These are phyloP conservation scores for Phytophthora nicotianae DNA, from an alignment of 352 stramenopile species.

Conservation along the genomic window DNA sequence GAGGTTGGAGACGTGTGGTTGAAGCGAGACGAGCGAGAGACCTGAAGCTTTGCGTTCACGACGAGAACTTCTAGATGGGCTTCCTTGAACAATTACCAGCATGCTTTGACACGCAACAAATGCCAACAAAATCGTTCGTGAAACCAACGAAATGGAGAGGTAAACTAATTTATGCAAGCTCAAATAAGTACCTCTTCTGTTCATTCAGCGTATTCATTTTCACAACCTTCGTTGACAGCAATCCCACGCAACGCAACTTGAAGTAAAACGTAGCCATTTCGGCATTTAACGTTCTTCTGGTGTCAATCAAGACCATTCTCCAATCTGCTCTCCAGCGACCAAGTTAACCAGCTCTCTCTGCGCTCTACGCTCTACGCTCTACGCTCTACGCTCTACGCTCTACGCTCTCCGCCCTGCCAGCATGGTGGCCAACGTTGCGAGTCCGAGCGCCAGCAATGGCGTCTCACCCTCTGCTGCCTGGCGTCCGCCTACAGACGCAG, in stretches of 20 bases:
- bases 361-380: neutral
- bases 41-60: neutral
- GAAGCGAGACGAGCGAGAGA: neutral
- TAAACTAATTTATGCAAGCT: neutral
- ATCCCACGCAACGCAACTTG: constrained; percentile 17
- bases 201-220: neutral
- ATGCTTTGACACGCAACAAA: neutral
- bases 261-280: constrained; percentile 21
- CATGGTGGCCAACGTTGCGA: constrained; percentile 26
- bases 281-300: neutral
- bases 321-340: constrained; percentile 2
- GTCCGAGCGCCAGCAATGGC: neutral
- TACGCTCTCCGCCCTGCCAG: neutral
- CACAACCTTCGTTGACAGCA: neutral
- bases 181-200: neutral
- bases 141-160: neutral
- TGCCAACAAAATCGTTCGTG: neutral
- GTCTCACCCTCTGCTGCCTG: constrained; percentile 11
- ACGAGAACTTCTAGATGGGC: neutral
- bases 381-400: too few species aligned
- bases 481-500: constrained; percentile 35
- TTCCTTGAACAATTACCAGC: neutral
- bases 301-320: constrained; percentile 5
- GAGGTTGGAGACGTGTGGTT: neutral
- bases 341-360: neutral